phyloP scores from a whole-genome alignment of 768 basidiomycete species.

The Solioccasus polychromus region DNA sequence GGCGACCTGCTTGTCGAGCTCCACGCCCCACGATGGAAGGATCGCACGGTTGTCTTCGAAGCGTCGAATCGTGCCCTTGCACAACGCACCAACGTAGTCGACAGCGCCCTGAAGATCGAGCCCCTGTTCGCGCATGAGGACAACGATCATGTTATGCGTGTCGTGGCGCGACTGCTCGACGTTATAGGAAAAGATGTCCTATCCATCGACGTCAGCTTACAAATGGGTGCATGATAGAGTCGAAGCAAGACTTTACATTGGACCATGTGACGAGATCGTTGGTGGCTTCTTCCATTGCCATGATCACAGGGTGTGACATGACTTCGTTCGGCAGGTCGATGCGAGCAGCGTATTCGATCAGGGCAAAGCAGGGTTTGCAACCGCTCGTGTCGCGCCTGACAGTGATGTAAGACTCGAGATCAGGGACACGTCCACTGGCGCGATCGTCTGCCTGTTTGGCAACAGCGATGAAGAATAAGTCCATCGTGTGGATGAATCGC shows the following conservation, averaged over 20 bases:
- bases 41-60: slow-evolving; percentile 46
- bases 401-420: slow-evolving; percentile 50
- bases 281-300: slow-evolving; percentile 43
- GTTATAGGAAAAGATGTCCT: slow-evolving; percentile 79
- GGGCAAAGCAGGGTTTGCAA: slow-evolving; percentile 47
- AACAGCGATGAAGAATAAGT: slow-evolving; percentile 42
- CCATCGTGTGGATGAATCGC: slow-evolving; percentile 41
- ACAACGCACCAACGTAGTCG: slow-evolving; percentile 62
- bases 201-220: neutral
- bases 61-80: slow-evolving; percentile 50
- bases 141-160: slow-evolving; percentile 71
- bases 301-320: slow-evolving; percentile 47
- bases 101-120: slow-evolving; percentile 60
- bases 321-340: slow-evolving; percentile 55
- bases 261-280: slow-evolving; percentile 53
- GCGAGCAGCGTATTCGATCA: slow-evolving; percentile 52
- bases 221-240: neutral
- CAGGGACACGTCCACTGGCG: slow-evolving; percentile 34
- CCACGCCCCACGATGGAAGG: slow-evolving; percentile 61
- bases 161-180: slow-evolving; percentile 69
- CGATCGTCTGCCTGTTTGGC: slow-evolving; percentile 44
- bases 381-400: slow-evolving; percentile 55
- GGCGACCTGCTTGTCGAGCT: slow-evolving; percentile 55
- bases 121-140: slow-evolving; percentile 61
- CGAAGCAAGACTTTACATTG: slow-evolving; percentile 31